Base-by-base conservation (phyloP, 1,139 yeast genomes). In the Petasospora rhodanensis region DNA sequence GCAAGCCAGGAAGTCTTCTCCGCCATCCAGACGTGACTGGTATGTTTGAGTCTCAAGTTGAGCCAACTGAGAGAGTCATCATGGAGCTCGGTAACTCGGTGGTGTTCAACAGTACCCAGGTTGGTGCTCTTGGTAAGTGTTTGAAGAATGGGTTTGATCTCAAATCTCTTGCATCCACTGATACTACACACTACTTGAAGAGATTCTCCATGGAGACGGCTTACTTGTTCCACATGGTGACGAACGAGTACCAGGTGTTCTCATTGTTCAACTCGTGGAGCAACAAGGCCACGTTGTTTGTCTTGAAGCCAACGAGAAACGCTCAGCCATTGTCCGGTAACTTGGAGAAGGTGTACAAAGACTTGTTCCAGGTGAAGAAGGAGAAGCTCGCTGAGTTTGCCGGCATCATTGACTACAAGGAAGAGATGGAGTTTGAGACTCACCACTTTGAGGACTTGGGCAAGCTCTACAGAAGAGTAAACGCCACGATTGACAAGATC, bases 51-150 rank as follows among this genome's bases (percentile, higher is more conserved):
- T 63, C 86, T 4, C 75, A 83, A 26, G 66, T 93, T 27, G 68
- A 67, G 14, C 59, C 86, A 0, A 64, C 73, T 5, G 91, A 86
- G 43, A 64, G 96, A 29, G 87, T 87, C 0, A 70, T 87, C 24
- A 71, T 93, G 45, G 80, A 80, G 24, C 62, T 91, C 21, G 98
- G 98, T 2, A 69, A 79, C 17, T 66, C 74, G 9, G 83, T 91
- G 18, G 68, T 68, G 20, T 80, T 87, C 44, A 84, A 76, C 42
- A 69, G 83, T 0, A 66, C 69, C 35, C 54, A 55, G 21, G 76
- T 86, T 13, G 96, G 96, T 13, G 75, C 91, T 2, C 64, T 91
- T n/a, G 95, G 96, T 8, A 76, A 73, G 49, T 95, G 96, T 17
- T 63, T 93, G 41, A 87, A 85, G 46, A 70, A 73, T 40, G 98